These are phyloP conservation scores for Pseudoneurospora amorphoporcata DNA, from an alignment of 495 filamentous ascomycete species.

Conservation along the genomic window DNA sequence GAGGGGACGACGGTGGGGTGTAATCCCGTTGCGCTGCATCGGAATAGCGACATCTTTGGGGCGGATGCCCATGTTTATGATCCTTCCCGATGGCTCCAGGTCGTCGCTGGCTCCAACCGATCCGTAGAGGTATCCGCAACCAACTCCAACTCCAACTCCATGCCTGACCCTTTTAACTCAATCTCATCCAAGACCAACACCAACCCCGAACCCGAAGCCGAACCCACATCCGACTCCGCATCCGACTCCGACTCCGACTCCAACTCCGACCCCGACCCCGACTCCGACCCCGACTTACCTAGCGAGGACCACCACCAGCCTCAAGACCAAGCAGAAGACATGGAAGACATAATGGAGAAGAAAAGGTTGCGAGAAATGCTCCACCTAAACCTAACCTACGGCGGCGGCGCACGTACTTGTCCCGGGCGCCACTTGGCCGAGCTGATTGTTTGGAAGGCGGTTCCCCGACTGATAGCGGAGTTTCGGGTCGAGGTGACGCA, in stretches of 20 bases:
- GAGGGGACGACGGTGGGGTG: slow-evolving; percentile 46
- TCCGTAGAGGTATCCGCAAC: too few species aligned
- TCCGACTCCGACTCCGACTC: neutral
- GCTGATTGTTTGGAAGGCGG: slow-evolving; percentile 54
- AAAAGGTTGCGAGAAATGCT: slow-evolving; percentile 29
- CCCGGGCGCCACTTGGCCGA: slow-evolving; percentile 57
- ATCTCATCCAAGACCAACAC: too few species aligned
- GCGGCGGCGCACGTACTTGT: slow-evolving; percentile 55
- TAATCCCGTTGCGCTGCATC: slow-evolving; percentile 50
- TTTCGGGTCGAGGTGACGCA: slow-evolving; percentile 39
- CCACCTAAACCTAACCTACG: slow-evolving; percentile 40
- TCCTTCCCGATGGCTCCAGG: slow-evolving; percentile 45
- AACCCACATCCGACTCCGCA: neutral
- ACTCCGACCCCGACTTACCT: too few species aligned
- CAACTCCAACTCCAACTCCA: neutral
- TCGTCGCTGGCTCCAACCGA: too few species aligned
- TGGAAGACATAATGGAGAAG: slow-evolving; percentile 7
- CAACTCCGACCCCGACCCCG: too few species aligned
- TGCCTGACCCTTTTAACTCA: too few species aligned
- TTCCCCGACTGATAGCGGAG: slow-evolving; percentile 47
- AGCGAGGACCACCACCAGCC: neutral
- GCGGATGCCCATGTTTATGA: slow-evolving; percentile 39
- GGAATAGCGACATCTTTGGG: slow-evolving; percentile 44
- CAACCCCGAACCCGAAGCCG: neutral
- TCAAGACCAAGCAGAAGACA: neutral